Conservation (phyloP, 2,329 filamentous ascomycete species). For the Trichoderma pleuroti region DNA sequence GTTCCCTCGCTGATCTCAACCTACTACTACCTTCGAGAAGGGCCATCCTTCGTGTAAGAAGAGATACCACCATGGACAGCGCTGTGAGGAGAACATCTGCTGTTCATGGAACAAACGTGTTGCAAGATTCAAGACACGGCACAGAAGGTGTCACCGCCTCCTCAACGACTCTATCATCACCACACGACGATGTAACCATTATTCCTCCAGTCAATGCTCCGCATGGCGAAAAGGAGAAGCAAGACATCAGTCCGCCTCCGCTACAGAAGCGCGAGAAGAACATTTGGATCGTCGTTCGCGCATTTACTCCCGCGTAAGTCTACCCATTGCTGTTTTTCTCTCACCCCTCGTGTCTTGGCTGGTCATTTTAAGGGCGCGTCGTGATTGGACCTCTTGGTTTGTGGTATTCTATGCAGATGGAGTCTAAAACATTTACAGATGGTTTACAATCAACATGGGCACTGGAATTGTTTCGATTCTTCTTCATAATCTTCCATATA, state of each 20-base stretch:
- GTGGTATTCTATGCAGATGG: background rate
- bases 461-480: constrained; percentile 7
- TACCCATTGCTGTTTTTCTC: background rate
- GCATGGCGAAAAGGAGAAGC: background rate
- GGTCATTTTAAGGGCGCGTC: background rate
- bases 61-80: background rate
- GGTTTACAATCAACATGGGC: constrained; percentile 8
- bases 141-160: background rate
- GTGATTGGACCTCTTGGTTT: background rate
- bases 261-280: background rate
- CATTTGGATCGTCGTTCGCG: background rate
- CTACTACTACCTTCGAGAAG: background rate
- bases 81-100: background rate
- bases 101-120: background rate
- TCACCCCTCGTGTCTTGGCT: background rate
- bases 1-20: no score
- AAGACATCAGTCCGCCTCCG: background rate
- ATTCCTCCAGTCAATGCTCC: background rate
- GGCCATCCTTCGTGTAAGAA: background rate
- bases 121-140: background rate
- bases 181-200: background rate
- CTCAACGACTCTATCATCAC: background rate
- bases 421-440: background rate
- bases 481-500: constrained; percentile 6
- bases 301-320: constrained; percentile 2